Conservation (phyloP, 2,329 filamentous ascomycete species). For the Intubia oerlemansii region DNA sequence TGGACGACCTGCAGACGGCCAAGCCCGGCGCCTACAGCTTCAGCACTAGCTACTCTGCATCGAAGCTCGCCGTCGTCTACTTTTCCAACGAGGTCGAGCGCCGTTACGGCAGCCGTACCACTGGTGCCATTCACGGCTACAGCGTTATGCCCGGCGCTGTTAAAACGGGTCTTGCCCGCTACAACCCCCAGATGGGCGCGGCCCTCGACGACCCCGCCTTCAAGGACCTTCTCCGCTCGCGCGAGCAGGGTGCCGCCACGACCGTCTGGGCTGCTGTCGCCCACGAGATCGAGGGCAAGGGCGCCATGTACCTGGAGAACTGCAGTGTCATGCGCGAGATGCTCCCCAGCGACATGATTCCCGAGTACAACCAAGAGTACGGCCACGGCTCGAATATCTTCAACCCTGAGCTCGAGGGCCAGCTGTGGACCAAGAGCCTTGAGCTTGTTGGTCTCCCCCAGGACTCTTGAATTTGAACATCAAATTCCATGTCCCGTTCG, state of each 20-base stretch:
- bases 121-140: constrained; percentile 18
- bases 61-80: constrained; percentile 24
- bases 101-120: constrained; percentile 13
- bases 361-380: constrained; percentile 6
- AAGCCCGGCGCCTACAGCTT: constrained; percentile 13
- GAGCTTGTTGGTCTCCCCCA: constrained; percentile 11
- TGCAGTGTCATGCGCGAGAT: no score
- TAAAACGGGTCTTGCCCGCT: constrained; percentile 11
- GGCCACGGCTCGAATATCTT: background rate
- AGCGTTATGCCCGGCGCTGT: constrained; percentile 24
- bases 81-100: constrained; percentile 26
- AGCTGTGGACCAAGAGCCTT: constrained; percentile 18
- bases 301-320: constrained; percentile 19
- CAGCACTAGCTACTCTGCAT: constrained; percentile 17
- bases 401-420: constrained; percentile 8
- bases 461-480: no score
- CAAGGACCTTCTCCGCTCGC: constrained; percentile 9
- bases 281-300: constrained; percentile 18
- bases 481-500: no score
- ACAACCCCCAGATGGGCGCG: constrained; percentile 9
- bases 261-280: constrained; percentile 17
- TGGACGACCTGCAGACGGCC: constrained; percentile 19
- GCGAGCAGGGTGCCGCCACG: constrained; percentile 21
- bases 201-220: constrained; percentile 1
- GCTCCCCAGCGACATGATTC: no score